Evolutionary conservation across 768 basidiomycete genomes (phyloP), one percentile per base, ranked within the genome.

Genomic region (Hygrocybe coccinea): DNA sequence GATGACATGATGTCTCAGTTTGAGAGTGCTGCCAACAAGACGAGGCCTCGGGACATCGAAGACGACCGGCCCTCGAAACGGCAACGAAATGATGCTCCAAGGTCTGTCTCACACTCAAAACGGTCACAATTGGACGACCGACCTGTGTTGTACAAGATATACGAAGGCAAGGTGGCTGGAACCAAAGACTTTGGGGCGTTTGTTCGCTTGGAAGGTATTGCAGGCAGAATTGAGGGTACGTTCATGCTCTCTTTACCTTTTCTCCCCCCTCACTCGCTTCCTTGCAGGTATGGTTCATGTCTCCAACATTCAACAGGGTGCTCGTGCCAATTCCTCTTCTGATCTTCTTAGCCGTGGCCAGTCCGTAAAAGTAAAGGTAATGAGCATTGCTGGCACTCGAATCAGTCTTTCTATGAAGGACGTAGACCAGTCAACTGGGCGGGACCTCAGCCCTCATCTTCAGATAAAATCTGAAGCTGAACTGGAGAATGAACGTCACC

Each of bases 171-270:
- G 59, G 85, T 98, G 24, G 79, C 87, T 1, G 85, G 89, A 11
- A 62, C 97, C 62, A 92, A 91, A 71, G 97, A 99, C 57, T 99
- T 98, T 67, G 97, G 97, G 52, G 95, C 92, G 0, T 99, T 99
- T 64, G 87, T 97, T 38, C 80, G 81, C 33, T 70, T 99, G 5
- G 95, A 99, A 59, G 95, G 95, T 25, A 73, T 98, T 46, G 72
- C 75, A 12, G 94, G 94, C 10, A 77, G 93, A 24, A 85, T 81
- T 8, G 95, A 99, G 79, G 97, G 95, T 93, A 72, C 59, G 84
- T 70, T 39, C 47, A 10, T 34, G 21, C 17, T 41, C 39, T 50
- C 22, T 47, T 17, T 14, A 21, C n/a, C 38, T 56, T 17, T 57
- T 12, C 44, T 10, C 22, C 37, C 2, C 21, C 39, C 17, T 44